Evolutionary conservation across 768 basidiomycete genomes (phyloP).

Genomic region (Lyophyllum decastes): DNA sequence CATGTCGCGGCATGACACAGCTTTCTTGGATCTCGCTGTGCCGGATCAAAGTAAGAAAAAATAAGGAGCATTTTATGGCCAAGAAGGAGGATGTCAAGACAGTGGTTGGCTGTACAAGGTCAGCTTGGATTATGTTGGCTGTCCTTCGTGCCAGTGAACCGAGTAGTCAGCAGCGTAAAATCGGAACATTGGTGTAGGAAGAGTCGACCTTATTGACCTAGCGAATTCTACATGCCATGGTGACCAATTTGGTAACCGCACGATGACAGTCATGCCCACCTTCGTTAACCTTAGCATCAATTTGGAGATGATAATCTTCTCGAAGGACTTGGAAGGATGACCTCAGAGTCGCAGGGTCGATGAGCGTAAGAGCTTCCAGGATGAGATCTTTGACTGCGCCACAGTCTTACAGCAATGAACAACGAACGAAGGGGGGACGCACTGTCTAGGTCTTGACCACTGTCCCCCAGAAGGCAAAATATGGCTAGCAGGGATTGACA

Average conservation of each 20-base stretch:
- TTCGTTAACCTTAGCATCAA: constrained; percentile 32
- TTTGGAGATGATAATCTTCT: constrained; percentile 22
- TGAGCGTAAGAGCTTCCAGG: constrained; percentile 30
- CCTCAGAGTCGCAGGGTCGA: constrained; percentile 16
- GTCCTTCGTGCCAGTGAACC: not conserved
- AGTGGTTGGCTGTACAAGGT: not conserved
- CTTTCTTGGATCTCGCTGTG: constrained; percentile 22
- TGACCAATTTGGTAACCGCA: not conserved
- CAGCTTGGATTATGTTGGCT: not conserved
- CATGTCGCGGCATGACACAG: constrained; percentile 2
- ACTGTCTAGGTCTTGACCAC: constrained; percentile 23
- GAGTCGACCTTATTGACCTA: constrained; percentile 8
- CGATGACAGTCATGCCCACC: constrained; percentile 21
- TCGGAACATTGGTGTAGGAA: not conserved
- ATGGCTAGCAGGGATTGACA: constrained; percentile 29
- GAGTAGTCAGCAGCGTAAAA: not conserved
- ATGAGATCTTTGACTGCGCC: constrained; percentile 32
- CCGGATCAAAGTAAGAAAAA: constrained; percentile 38
- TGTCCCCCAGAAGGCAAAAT: constrained; percentile 26
- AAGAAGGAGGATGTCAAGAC: constrained; percentile 11
- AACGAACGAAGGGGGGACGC: constrained; percentile 4
- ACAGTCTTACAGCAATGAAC: not conserved
- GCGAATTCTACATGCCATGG: constrained; percentile 3
- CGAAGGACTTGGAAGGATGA: constrained; percentile 19
- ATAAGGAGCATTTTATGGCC: constrained; percentile 23